A percentile compares a stretch with the other conserved stretches of the same genome.
These are phyloP conservation scores for Penicillium turbatum DNA, from an alignment of 495 filamentous ascomycete species.

Conservation along the genomic window DNA sequence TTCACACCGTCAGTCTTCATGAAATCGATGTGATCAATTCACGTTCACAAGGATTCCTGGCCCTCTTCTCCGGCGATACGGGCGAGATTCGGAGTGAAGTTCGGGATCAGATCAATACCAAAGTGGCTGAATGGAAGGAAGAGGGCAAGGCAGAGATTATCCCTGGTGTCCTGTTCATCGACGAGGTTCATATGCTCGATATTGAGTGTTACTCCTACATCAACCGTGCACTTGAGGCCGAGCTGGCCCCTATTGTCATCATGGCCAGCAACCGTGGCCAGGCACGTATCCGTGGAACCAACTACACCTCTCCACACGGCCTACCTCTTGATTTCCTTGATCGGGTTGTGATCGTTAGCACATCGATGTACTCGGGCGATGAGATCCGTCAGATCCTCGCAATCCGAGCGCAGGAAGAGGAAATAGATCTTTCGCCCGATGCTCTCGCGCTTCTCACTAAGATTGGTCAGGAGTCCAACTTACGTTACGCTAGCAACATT, in stretches of 20 bases:
- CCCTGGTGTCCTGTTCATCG: conserved; percentile 95
- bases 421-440: conserved; percentile 83
- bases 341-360: conserved; percentile 93
- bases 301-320: conserved; percentile 86
- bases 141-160: conserved; percentile 98
- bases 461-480: conserved; percentile 87
- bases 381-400: conserved; percentile 87
- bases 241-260: conserved; percentile 95
- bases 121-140: conserved; percentile 97
- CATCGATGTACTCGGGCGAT: conserved; percentile 76
- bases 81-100: conserved; percentile 97
- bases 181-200: conserved; percentile 99
- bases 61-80: conserved; percentile 95
- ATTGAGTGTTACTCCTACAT: conserved; percentile 98
- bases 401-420: conserved; percentile 91
- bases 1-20: conserved; percentile 94
- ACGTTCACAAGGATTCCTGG: conserved; percentile 91
- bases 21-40: conserved; percentile 99
- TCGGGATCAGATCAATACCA: conserved; percentile 96
- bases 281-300: conserved; percentile 88
- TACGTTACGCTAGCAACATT: conserved; percentile 91
- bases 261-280: conserved; percentile 98
- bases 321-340: conserved; percentile 95
- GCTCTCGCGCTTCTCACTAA: conserved; percentile 90
- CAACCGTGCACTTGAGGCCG: conserved; percentile 91